phyloP scores from a whole-genome alignment of 2,329 filamentous ascomycete species.

The Alternaria ventricosa region DNA sequence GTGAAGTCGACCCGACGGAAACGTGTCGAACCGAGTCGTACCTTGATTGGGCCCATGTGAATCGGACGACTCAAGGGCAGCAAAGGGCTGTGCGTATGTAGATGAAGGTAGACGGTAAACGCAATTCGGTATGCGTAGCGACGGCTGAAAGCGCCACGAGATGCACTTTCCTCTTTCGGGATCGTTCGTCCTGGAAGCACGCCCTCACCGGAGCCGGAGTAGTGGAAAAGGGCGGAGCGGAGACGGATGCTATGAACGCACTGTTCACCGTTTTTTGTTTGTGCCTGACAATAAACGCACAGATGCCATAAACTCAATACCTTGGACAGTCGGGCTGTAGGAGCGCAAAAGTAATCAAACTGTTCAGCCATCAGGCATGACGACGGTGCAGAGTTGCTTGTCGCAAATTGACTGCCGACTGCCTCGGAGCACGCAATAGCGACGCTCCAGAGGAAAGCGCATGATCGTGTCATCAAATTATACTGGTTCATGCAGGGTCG shows the following conservation, averaged over 20 bases:
- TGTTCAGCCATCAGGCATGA: neutral
- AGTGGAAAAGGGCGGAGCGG: conserved; percentile 17
- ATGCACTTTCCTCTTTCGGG: conserved; percentile 14
- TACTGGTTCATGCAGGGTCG: conserved; percentile 10
- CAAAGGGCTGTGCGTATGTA: conserved; percentile 29
- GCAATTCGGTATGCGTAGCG: conserved; percentile 21
- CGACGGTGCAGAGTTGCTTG: neutral
- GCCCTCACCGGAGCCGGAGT: conserved; percentile 5
- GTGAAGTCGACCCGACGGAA: conserved; percentile 22
- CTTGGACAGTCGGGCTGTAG: neutral
- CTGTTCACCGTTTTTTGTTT: conserved; percentile 7
- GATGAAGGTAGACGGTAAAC: conserved; percentile 9
- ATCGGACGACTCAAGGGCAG: conserved; percentile 12
- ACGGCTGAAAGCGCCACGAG: conserved; percentile 21
- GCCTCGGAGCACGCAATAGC: neutral
- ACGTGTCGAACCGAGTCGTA: conserved; percentile 19
- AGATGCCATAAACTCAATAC: neutral
- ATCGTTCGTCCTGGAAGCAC: conserved; percentile 18
- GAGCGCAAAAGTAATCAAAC: neutral
- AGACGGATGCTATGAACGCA: conserved; percentile 14
- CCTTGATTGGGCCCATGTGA: conserved; percentile 14
- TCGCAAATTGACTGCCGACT: neutral
- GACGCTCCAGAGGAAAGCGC: conserved; percentile 2
- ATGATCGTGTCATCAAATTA: conserved; percentile 23
- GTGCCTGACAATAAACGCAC: conserved; percentile 6